Evolutionary conservation across 352 stramenopile species (phyloP), one percentile per base, ranked within the genome.

Genomic region (Pythium oligandrum): DNA sequence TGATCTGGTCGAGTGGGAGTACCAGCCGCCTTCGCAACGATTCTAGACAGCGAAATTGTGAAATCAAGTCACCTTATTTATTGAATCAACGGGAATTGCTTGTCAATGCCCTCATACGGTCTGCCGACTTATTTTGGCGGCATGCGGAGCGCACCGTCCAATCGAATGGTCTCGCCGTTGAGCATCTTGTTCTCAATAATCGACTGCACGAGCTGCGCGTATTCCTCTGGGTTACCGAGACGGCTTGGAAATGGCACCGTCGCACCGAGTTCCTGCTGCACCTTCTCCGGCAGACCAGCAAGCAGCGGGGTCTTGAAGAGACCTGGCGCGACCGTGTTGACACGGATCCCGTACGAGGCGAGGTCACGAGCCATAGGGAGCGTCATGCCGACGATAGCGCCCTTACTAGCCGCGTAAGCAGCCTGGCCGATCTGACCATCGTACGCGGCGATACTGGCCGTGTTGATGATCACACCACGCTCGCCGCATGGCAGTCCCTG

Each of bases 101-200:
- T 26, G 17, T 26, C 17, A 26, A 26, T 26, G 17, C 17, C 17
- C 17, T 26, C 17, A 26, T 26, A 26, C 17, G 0, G 17, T 0
- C 17, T 26, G 17, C 8, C 6, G 30, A 44, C n/a, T 65, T 90
- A 95, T 64, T 94, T 95, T 35, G 86, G 86, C 17, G 83, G 86
- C 96, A 99, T 99, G 49, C 97, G 85, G 26, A 99, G 69, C 6
- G 90, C 96, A 35, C 97, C 97, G 69, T 99, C 97, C 31, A 99
- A 77, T 40, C 97, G 88, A 67, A 99, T 99, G 2, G 93, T 89
- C 72, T 99, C 96, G 50, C 97, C 97, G 66, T 99, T 99, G 43
- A 99, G 74, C 90, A 99, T 98, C 55, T 88, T 90, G 81, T 99
- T 99, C 55, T 96, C 83, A 53, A 99, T 88, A 64, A 99, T 98